Percentiles rank a stretch among this genome's conserved stretches.
These are phyloP conservation scores for Colletotrichum chlorophyti DNA, from an alignment of 2,329 filamentous ascomycete genomes.

Conservation along the genomic window DNA sequence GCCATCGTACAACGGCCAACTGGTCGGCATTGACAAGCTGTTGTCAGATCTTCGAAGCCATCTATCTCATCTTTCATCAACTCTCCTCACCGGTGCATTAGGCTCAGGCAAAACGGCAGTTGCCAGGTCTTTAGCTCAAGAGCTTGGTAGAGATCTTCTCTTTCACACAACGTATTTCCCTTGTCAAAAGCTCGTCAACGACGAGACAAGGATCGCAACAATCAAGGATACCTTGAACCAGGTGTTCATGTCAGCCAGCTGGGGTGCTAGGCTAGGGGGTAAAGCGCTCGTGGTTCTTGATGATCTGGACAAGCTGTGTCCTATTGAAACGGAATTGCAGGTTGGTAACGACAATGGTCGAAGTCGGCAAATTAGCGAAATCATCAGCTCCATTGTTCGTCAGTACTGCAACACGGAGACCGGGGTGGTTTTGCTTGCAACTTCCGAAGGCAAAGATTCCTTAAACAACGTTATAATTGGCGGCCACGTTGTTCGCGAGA, in stretches of 20 bases:
- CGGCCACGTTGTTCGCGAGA: constrained; percentile 91
- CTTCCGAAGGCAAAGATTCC: constrained; percentile 90
- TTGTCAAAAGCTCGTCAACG: constrained; percentile 85
- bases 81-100: constrained; percentile 86
- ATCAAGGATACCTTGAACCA: constrained; percentile 89
- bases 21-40: constrained; percentile 86
- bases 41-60: constrained; percentile 77
- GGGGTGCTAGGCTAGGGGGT: constrained; percentile 88
- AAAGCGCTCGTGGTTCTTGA: constrained; percentile 86
- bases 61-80: constrained; percentile 84
- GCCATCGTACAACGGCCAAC: constrained; percentile 60
- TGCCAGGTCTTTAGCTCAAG: constrained; percentile 76
- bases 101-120: constrained; percentile 90
- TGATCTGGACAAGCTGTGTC: constrained; percentile 91
- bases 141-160: constrained; percentile 73
- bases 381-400: constrained; percentile 80
- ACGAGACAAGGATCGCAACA: constrained; percentile 86
- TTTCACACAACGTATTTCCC: constrained; percentile 88
- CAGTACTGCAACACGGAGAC: constrained; percentile 84
- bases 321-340: constrained; percentile 91
- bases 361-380: constrained; percentile 90
- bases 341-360: constrained; percentile 92
- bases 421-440: constrained; percentile 86
- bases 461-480: constrained; percentile 90
- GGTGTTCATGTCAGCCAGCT: constrained; percentile 87